Base-by-base conservation (phyloP, 257 asterid genomes). In the Capsicum chinense region DNA sequence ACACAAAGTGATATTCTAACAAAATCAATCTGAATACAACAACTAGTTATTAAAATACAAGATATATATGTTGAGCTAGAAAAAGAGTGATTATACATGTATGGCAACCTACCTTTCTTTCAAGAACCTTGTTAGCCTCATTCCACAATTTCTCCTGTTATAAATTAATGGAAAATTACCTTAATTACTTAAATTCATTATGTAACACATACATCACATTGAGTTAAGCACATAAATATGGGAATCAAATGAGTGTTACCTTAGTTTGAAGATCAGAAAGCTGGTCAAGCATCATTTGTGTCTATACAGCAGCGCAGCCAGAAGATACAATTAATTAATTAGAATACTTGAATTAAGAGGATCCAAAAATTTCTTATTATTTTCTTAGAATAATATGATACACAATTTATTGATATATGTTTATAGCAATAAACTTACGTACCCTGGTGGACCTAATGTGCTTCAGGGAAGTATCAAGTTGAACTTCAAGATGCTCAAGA, bases 361-460 rank as follows among this genome's bases (percentile, higher is more conserved):
- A 44, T 44, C 58, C 21, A 63, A 62, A 47, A 39, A 58, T 44
- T 44, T 70, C 37, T 70, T n/a, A 70, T 44, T 17, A 9, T 21
- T 21, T 62, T 63, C 16, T 63, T 63, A 14, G 14, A 68, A 37
- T 37, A 16, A 42, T 37, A 7, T 7, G n/a, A 2, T 15, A 37
- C 44, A 26, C 33, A 26, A 26, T 26, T 26, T 26, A 26, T 26
- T 26, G 33, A 26, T 37, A 15, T 33, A 67, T 19, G 44, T 50
- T 50, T 48, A 6, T 50, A 74, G 50, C 0, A 66, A 1, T 50
- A 69, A 54, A 74, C 92, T 84, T 93, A 74, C 92, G 84, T 93
- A 95, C 99, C 95, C 97, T 95, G 58, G 98, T 95, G 47, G 97
- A 93, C 91, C 98, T 93, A 82, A 95, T 93, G 87, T 91, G 95